These are phyloP conservation scores for Metschnikowia orientalis DNA, from an alignment of 805 yeast genomes.

Conservation along the genomic window DNA sequence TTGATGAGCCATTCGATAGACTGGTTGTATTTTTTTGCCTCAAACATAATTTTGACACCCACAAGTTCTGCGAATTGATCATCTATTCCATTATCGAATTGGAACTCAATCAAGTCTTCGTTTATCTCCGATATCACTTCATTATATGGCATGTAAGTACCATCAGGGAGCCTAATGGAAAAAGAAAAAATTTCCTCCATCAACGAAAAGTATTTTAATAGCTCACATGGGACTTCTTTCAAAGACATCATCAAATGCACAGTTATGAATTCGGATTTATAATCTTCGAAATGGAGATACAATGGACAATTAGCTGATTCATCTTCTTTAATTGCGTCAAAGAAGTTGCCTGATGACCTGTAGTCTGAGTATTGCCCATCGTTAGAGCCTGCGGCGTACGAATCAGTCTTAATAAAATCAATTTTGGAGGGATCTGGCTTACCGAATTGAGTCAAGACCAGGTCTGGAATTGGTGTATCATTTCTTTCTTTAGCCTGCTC, in stretches of 20 bases:
- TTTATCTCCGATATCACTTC: constrained; percentile 71
- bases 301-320: constrained; percentile 54
- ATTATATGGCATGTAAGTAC: constrained; percentile 59
- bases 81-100: constrained; percentile 53
- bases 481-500: constrained; percentile 62
- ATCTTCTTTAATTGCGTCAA: constrained; percentile 18
- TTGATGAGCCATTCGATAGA: constrained; percentile 77
- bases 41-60: constrained; percentile 57
- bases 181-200: constrained; percentile 65
- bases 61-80: constrained; percentile 64
- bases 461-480: constrained; percentile 72
- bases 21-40: constrained; percentile 53
- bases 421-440: constrained; percentile 75
- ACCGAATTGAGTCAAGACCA: constrained; percentile 55
- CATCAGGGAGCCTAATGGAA: constrained; percentile 64
- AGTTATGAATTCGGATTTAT: constrained; percentile 73
- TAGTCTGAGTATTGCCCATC: constrained; percentile 35
- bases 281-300: constrained; percentile 73
- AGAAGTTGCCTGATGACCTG: constrained; percentile 23
- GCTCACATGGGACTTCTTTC: constrained; percentile 42
- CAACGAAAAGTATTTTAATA: constrained; percentile 61
- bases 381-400: constrained; percentile 54
- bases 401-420: constrained; percentile 61
- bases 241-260: constrained; percentile 60
- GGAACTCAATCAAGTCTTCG: constrained; percentile 63